Conservation (phyloP, 495 filamentous ascomycete species). For the Hapsidospora chrysogenum region DNA sequence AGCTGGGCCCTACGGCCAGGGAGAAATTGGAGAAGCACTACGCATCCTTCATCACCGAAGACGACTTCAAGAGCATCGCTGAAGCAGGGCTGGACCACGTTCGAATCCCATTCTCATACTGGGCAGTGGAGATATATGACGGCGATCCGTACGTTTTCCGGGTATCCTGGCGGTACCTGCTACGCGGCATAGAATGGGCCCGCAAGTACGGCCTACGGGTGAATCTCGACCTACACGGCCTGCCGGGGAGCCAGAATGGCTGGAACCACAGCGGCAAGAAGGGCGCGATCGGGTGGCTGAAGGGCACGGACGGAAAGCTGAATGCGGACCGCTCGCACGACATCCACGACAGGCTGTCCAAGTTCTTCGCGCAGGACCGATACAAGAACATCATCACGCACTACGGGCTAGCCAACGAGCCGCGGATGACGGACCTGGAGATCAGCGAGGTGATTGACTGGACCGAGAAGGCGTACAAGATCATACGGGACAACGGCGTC, state of each 20-base stretch:
- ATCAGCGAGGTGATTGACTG: conserved; percentile 46
- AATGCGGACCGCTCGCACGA: conserved; percentile 68
- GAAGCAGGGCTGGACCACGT: conserved; percentile 91
- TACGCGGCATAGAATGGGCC: conserved; percentile 82
- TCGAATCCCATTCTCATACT: conserved; percentile 88
- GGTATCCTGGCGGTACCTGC: conserved; percentile 83
- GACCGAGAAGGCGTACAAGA: conserved; percentile 43
- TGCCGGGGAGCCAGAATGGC: conserved; percentile 75
- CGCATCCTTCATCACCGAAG: conserved; percentile 65
- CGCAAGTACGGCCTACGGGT: conserved; percentile 87
- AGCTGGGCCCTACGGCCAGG: conserved; percentile 47
- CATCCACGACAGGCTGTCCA: conserved; percentile 59
- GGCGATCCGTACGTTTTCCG: conserved; percentile 79
- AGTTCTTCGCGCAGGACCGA: conserved; percentile 72
- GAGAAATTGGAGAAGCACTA: conserved; percentile 76
- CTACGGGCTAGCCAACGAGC: conserved; percentile 80
- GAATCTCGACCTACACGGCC: conserved; percentile 81
- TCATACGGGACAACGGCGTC: conserved; percentile 57
- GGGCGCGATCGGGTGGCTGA: conserved; percentile 59
- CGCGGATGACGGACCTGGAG: conserved; percentile 53
- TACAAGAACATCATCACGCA: conserved; percentile 73
- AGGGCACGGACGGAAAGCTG: conserved; percentile 47
- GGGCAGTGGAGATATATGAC: conserved; percentile 75
- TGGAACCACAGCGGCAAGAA: conserved; percentile 78
- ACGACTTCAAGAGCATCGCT: conserved; percentile 68